Base-by-base conservation (phyloP, 495 filamentous ascomycete species). In the Baudoinia panamericana region DNA sequence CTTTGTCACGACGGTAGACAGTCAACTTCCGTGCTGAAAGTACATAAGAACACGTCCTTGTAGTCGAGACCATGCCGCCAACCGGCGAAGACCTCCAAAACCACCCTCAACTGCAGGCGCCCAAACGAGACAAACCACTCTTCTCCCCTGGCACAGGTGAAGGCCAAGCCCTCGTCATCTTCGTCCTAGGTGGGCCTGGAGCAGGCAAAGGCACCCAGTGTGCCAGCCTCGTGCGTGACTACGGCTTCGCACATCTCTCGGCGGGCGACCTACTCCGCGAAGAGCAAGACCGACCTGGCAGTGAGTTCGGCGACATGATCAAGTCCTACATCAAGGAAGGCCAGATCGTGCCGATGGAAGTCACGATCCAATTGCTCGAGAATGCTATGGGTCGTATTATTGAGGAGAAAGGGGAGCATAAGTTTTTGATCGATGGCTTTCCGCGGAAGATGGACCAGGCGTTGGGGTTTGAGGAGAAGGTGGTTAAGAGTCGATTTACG, bases 391-490 rank as follows among this genome's bases (percentile, higher is more conserved):
- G 67, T 39, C 74, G 73, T 3, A 63, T 64, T 0, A 69, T 86
- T 8, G 41, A 58, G 20, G 53, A 56, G 31, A 50, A 56, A 13
- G 57, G 58, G 7, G 69, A 69, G 45, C 59, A 58, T 34, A 72
- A 75, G 30, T 95, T 95, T 68, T 65, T 96, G 50, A 83, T 96
- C 50, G 88, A 96, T 59, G 76, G 88, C 1, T 97, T 97, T 69
- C 90, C 90, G 17, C 76, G 90, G 35, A 86, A 97, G 63, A 82
- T 96, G 62, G 88, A 95, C 69, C 90, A 97, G 70, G 90, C 90
- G 4, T 54, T 82, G 34, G 82, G 82, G 63, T 97, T 97, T 53
- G 90, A 97, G 67, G 69, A 80, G 56, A 73, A 78, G 5, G 92
- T 97, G 30, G 86, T 83, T 50, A 77, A 75, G 4, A 81, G 79